Evolutionary conservation across 2,329 filamentous ascomycete genomes (phyloP).

Genomic region (Microthyrium microscopicum): DNA sequence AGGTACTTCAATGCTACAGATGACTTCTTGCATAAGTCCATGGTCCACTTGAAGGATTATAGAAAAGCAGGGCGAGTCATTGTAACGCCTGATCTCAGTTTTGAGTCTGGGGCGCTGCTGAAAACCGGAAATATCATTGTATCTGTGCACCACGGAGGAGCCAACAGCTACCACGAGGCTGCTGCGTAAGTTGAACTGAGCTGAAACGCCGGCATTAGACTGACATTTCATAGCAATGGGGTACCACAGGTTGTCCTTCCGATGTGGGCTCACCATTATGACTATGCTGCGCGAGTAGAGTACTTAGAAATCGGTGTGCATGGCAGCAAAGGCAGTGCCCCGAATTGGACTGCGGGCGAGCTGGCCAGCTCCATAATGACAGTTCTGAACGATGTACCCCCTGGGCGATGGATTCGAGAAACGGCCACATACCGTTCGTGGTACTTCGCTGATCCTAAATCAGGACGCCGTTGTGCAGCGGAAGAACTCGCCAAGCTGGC

Average conservation of each 20-base stretch:
- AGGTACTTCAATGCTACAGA: neutral
- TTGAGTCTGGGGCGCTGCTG: constrained; percentile 20
- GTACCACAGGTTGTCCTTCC: constrained; percentile 31
- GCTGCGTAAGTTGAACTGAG: constrained; percentile 20
- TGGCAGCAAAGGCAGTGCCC: constrained; percentile 1
- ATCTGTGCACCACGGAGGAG: constrained; percentile 25
- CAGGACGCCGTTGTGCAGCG: constrained; percentile 1
- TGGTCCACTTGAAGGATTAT: neutral
- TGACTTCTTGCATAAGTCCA: neutral
- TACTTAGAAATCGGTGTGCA: constrained; percentile 21
- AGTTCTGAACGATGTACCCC: neutral
- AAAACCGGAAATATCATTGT: constrained; percentile 20
- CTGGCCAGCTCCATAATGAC: no score
- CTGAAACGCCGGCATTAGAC: neutral
- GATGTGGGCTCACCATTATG: constrained; percentile 30
- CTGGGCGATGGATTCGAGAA: neutral
- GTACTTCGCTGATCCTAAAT: constrained; percentile 1
- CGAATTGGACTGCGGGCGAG: neutral
- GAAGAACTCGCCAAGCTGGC: constrained; percentile 1
- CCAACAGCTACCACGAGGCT: constrained; percentile 28
- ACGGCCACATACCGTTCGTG: neutral
- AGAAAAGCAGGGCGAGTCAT: neutral
- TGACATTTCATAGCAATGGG: constrained; percentile 19
- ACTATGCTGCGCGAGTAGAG: constrained; percentile 28
- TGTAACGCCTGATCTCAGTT: constrained; percentile 16